These are phyloP conservation scores for Aspergillus olivimuriae DNA, from an alignment of 495 filamentous ascomycete species.

Conservation along the genomic window DNA sequence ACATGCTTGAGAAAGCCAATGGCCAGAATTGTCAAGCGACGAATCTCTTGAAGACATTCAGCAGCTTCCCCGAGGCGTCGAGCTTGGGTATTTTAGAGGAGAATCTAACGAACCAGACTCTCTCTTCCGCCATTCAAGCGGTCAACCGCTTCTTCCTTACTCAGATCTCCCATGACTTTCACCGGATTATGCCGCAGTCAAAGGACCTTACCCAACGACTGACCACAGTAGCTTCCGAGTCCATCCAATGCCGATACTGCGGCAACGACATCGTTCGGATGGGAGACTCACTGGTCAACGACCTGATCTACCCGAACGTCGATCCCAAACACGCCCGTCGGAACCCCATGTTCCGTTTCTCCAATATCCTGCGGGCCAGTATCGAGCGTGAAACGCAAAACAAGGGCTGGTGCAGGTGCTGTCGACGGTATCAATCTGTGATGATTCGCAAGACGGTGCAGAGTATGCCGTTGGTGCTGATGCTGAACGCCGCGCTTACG, in stretches of 20 bases:
- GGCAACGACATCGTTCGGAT: conserved; percentile 66
- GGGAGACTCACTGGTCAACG: conserved; percentile 66
- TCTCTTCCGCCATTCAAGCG: conserved; percentile 69
- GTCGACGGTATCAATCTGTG: conserved; percentile 78
- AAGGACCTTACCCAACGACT: conserved; percentile 54
- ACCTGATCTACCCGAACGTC: conserved; percentile 70
- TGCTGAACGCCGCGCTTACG: conserved; percentile 74
- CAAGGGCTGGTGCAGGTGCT: conserved; percentile 85
- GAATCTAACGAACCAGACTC: conserved; percentile 57
- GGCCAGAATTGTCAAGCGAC: conserved; percentile 96
- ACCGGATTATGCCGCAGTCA: conserved; percentile 50
- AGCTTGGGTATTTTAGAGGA: conserved; percentile 77
- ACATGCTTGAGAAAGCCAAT: conserved; percentile 95
- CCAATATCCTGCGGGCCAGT: conserved; percentile 75
- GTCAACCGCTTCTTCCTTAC: conserved; percentile 72
- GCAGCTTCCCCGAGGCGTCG: conserved; percentile 65
- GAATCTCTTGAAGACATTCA: conserved; percentile 86
- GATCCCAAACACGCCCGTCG: conserved; percentile 45
- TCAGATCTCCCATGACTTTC: conserved; percentile 64
- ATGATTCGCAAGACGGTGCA: conserved; percentile 73
- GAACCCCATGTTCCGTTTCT: conserved; percentile 58
- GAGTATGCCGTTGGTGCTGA: conserved; percentile 70
- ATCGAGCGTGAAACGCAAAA: conserved; percentile 77
- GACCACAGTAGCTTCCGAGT: conserved; percentile 47
- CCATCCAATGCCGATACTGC: conserved; percentile 77